phyloP scores from a whole-genome alignment of 768 basidiomycete species.

The Russula dissimulans region DNA sequence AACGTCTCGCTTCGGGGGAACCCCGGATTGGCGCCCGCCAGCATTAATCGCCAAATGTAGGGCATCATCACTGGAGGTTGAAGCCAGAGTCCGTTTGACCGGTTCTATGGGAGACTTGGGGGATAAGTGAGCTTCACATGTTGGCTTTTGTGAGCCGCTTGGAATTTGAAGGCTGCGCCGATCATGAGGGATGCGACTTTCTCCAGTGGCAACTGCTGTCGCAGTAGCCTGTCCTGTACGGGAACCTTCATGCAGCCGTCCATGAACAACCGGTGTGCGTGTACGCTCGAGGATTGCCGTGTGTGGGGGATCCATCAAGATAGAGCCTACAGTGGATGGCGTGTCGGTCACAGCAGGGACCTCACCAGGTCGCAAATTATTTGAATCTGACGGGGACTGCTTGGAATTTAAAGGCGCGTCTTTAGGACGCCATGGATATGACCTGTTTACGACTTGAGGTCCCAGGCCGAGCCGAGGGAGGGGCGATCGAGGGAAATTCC shows the following conservation, averaged over 20 bases:
- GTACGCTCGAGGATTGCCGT: conserved; percentile 17
- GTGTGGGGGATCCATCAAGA: conserved; percentile 15
- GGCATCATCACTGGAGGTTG: background rate
- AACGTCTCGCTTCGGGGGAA: background rate
- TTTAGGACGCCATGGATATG: background rate
- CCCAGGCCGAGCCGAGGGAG: conserved; percentile 24
- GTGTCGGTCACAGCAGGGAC: background rate
- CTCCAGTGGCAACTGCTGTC: background rate
- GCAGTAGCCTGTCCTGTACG: background rate
- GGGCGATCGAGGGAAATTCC: conserved; percentile 33
- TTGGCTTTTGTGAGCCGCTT: background rate
- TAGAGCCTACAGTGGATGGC: conserved; percentile 14
- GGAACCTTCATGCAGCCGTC: background rate
- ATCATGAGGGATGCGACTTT: conserved; percentile 14
- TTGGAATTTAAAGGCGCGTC: conserved; percentile 13
- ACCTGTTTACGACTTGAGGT: conserved; percentile 9
- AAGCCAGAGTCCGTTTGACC: background rate
- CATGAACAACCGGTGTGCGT: conserved; percentile 6
- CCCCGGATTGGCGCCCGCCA: too few species aligned
- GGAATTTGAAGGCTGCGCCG: conserved; percentile 10
- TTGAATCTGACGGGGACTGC: background rate
- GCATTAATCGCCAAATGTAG: background rate
- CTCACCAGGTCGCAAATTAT: background rate
- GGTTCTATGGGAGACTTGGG: background rate
- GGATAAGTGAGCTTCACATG: background rate